These are phyloP conservation scores for Apiospora sp. DNA, from an alignment of 2,329 filamentous ascomycete species.

Conservation along the genomic window DNA sequence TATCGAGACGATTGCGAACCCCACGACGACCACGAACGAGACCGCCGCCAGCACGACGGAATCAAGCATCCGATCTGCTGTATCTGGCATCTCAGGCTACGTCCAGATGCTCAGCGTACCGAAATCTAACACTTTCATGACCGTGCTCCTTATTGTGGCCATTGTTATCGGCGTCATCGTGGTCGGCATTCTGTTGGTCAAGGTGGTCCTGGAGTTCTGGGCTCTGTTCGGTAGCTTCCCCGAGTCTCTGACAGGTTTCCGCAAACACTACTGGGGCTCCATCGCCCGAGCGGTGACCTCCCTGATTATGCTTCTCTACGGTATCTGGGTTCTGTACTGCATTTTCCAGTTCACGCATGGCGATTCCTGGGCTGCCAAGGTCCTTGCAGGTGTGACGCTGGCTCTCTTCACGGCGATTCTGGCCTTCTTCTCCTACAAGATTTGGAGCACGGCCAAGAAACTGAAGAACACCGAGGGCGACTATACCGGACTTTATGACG, in stretches of 20 bases:
- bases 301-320: conserved; percentile 89
- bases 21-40: conserved; percentile 30
- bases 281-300: conserved; percentile 89
- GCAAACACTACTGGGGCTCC: conserved; percentile 95
- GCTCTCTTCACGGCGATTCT: conserved; percentile 81
- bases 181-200: conserved; percentile 86
- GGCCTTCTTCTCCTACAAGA: conserved; percentile 84
- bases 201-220: conserved; percentile 91
- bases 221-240: conserved; percentile 90
- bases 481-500: conserved; percentile 76
- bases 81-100: conserved; percentile 82
- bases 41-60: conserved; percentile 35
- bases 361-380: conserved; percentile 92
- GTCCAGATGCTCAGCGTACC: conserved; percentile 87
- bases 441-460: conserved; percentile 77
- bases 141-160: conserved; percentile 85
- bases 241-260: conserved; percentile 80
- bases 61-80: conserved; percentile 54
- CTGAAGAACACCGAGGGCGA: conserved; percentile 80
- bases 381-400: conserved; percentile 83
- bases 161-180: conserved; percentile 86
- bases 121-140: conserved; percentile 94
- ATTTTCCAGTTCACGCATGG: conserved; percentile 94
- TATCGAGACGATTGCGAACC: conserved; percentile 55
- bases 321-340: conserved; percentile 94